Base-by-base conservation (phyloP, 306 rosid genomes). In the Quercus dentata region DNA sequence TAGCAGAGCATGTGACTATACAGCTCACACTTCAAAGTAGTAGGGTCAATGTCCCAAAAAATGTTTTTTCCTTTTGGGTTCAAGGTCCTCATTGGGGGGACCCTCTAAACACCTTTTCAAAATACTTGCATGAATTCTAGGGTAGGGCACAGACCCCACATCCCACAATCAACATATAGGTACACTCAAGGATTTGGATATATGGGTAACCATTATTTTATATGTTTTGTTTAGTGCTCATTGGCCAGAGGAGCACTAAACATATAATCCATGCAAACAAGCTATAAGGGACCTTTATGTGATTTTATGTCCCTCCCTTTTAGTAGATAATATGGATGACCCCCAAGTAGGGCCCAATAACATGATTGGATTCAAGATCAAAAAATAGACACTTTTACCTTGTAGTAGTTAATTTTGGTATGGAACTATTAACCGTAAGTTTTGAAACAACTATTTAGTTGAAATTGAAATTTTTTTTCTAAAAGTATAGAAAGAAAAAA, bases 21-120 rank as follows among this genome's bases (percentile, higher is more conserved):
- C 92, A 89, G 90, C 87, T 89, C 86, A 86, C 2, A 30, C 61
- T 44, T 3, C 58, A 56, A 33, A 65, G 64, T 25, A 3, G 82
- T 78, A 56, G 91, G 94, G 82, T 69, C 90, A 69, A 21, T 74
- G 57, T 73, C 82, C 74, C 78, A 75, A 84, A 68, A 76, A 76
- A 79, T 81, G 83, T 13, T 33, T n/a, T 62, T 69, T 1, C 33
- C 79, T 78, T 85, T 83, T 85, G 85, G 74, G 67, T 81, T 89
- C 74, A 31, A 55, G 51, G 52, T 59, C 85, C 71, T 62, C 78
- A 54, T 20, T 33, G 74, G 6, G 58, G 83, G 65, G 20, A 8
- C 46, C 46, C 72, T 56, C 31, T 27, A 14, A 21, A 20, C 33
- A 68, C 62, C 4, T 28, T 27, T 25, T 63, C 69, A 59, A 5